Conservation (phyloP, 495 filamentous ascomycete species). For the Xylaria longipes region DNA sequence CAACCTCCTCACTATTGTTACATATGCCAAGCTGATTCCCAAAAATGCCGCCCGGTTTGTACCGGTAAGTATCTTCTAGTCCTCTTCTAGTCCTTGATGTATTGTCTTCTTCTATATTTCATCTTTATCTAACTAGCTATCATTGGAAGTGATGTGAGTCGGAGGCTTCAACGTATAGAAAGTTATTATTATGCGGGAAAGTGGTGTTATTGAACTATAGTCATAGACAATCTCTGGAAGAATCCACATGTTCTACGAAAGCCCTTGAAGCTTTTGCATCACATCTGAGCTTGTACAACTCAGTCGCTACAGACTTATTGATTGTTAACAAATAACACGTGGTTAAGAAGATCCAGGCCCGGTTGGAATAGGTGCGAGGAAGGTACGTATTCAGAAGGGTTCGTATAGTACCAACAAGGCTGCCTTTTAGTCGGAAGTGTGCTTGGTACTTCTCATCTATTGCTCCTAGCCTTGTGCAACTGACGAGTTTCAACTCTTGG, state of each 20-base stretch:
- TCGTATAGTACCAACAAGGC: not conserved
- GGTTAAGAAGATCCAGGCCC: not conserved
- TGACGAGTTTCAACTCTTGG: not conserved
- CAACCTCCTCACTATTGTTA: not conserved
- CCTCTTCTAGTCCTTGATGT: not conserved
- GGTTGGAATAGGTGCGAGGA: not conserved
- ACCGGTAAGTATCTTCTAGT: not conserved
- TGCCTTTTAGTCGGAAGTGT: not conserved
- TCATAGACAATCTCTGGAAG: not conserved
- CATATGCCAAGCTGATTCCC: not conserved
- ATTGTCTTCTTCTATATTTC: not conserved
- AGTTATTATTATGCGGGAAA: too few relatives aligned
- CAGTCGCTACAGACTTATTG: not conserved
- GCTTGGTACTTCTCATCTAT: not conserved
- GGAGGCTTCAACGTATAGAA: not conserved
- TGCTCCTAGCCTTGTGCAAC: not conserved
- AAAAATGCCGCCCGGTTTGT: not conserved
- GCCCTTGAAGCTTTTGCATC: not conserved
- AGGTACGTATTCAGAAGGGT: not conserved
- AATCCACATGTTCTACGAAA: not conserved
- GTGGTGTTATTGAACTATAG: not conserved
- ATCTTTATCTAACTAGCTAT: not conserved
- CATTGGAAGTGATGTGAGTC: not conserved
- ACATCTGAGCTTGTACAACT: not conserved
- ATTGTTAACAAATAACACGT: not conserved